Conservation (phyloP, 2,329 filamentous ascomycete species). For the Ophiostoma tasmaniense region DNA sequence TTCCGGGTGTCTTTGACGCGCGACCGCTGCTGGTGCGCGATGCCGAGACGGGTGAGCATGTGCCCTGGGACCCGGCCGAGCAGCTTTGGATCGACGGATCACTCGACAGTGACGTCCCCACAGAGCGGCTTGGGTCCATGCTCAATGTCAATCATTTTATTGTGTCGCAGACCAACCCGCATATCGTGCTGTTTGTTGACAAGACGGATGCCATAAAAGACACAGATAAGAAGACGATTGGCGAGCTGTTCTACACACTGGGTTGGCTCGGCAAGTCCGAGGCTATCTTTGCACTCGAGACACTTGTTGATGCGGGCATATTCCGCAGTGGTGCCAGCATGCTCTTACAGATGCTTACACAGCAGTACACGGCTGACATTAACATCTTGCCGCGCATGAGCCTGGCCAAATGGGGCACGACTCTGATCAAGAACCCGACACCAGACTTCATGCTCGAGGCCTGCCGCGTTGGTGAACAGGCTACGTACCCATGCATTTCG, state of each 20-base stretch:
- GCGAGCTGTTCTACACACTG: conserved; percentile 54
- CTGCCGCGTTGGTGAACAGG: conserved; percentile 68
- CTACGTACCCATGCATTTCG: conserved; percentile 85
- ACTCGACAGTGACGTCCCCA: conserved; percentile 87
- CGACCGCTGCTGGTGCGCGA: conserved; percentile 77
- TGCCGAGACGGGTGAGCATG: conserved; percentile 64
- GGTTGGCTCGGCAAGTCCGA: conserved; percentile 71
- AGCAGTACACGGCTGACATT: conserved; percentile 91
- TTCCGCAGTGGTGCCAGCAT: conserved; percentile 75
- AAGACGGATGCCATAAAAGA: conserved; percentile 49
- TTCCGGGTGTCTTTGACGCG: conserved; percentile 76
- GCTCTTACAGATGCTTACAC: conserved; percentile 69
- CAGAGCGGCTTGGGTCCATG: conserved; percentile 83
- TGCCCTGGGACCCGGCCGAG: conserved; percentile 77
- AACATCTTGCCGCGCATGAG: conserved; percentile 51
- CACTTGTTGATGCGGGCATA: conserved; percentile 70
- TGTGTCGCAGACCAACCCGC: conserved; percentile 92
- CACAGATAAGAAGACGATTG: conserved; percentile 5
- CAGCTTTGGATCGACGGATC: conserved; percentile 91
- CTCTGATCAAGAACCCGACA: conserved; percentile 75
- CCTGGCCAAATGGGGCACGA: conserved; percentile 34
- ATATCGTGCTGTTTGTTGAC: conserved; percentile 77
- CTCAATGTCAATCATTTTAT: conserved; percentile 99
- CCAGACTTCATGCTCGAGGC: conserved; percentile 77
- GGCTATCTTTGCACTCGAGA: conserved; percentile 68